These are phyloP conservation scores for Eucalyptus paniculata DNA, from an alignment of 345 rosid genomes.

Conservation along the genomic window DNA sequence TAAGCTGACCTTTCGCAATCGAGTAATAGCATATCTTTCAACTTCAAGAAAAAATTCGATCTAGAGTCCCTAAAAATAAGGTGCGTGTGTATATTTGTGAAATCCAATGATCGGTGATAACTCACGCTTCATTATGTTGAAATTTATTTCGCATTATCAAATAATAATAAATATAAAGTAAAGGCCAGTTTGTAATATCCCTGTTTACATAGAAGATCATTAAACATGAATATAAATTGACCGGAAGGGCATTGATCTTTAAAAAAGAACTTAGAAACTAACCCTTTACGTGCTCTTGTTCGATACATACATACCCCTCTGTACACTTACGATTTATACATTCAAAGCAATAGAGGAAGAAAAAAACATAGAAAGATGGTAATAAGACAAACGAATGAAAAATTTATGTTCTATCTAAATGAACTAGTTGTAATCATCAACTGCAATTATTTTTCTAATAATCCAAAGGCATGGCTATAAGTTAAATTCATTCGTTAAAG, in stretches of 20 bases:
- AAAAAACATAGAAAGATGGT: background rate
- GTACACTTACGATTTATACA: background rate
- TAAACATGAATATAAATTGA: background rate
- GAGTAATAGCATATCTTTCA: background rate
- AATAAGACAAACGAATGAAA: background rate
- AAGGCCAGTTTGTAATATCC: background rate
- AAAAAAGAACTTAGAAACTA: background rate
- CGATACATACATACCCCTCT: background rate
- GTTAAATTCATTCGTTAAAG: background rate
- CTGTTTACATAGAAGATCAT: background rate
- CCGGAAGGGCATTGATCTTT: background rate
- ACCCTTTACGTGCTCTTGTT: background rate
- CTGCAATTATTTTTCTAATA: background rate
- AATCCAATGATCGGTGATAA: background rate
- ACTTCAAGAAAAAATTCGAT: background rate
- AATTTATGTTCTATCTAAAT: background rate
- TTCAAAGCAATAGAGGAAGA: background rate
- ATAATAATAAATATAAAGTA: background rate
- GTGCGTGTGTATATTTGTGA: accelerated
- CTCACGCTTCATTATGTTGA: accelerated
- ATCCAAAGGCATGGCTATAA: background rate
- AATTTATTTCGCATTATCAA: background rate
- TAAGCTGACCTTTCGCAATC: background rate
- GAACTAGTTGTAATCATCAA: background rate
- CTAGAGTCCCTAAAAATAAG: too few relatives aligned